phyloP scores from a whole-genome alignment of 352 stramenopile genomes.

The Globisporangium paroecandrum region DNA sequence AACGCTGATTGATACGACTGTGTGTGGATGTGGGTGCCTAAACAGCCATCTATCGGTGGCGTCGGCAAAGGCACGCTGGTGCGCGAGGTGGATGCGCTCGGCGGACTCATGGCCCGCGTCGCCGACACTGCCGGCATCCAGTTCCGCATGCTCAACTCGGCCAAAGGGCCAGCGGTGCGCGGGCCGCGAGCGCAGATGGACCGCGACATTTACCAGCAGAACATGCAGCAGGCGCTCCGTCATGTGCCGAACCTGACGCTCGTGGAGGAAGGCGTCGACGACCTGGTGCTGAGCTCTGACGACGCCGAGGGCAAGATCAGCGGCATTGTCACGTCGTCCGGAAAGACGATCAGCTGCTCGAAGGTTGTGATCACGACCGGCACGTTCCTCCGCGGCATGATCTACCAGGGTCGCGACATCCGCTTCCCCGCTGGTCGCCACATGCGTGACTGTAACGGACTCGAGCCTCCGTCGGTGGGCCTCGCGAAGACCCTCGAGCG shows the following conservation, averaged over 20 bases:
- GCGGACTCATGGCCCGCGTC: conserved; percentile 96
- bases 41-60: conserved; percentile 94
- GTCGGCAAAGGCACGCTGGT: conserved; percentile 99
- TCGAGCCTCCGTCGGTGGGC: conserved; percentile 94
- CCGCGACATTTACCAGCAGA: conserved; percentile 94
- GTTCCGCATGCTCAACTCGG: conserved; percentile 96
- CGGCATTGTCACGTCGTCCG: conserved; percentile 63
- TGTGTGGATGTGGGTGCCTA: conserved; percentile 4
- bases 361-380: conserved; percentile 97
- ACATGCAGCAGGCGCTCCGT: conserved; percentile 89
- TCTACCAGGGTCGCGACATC: conserved; percentile 92
- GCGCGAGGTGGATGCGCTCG: conserved; percentile 96
- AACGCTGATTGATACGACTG: neutral
- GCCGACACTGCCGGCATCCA: conserved; percentile 96
- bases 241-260: conserved; percentile 88
- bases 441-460: conserved; percentile 73
- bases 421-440: conserved; percentile 93
- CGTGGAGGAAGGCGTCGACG: conserved; percentile 93
- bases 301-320: conserved; percentile 40
- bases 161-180: conserved; percentile 88
- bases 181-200: conserved; percentile 95
- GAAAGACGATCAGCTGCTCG: conserved; percentile 41
- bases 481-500: conserved; percentile 93
- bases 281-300: conserved; percentile 88
- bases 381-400: conserved; percentile 96